Conservation (phyloP, 495 filamentous ascomycete species). For the Chaetomium cochliodes region DNA sequence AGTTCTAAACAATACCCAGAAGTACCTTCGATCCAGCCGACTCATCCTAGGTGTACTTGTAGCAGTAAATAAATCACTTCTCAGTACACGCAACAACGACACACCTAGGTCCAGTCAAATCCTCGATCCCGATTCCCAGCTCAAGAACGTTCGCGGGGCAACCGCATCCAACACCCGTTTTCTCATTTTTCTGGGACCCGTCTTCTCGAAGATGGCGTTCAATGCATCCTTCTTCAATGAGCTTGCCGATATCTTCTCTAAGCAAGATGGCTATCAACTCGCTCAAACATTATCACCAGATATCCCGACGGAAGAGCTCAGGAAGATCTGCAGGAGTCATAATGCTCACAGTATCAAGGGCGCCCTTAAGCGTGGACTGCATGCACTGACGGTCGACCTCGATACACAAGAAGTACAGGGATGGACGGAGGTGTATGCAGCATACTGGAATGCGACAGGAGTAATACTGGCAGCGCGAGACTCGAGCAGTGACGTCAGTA, state of each 20-base stretch:
- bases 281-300: conserved; percentile 69
- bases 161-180: not conserved
- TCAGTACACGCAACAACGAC: not conserved
- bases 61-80: not conserved
- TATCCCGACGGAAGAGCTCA: conserved; percentile 55
- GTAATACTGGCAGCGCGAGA: conserved; percentile 61
- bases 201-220: conserved; percentile 53
- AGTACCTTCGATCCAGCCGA: not conserved
- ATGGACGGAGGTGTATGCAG: conserved; percentile 79
- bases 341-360: conserved; percentile 53
- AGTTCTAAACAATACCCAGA: not conserved
- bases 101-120: not conserved
- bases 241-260: conserved; percentile 58
- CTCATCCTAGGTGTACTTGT: not conserved
- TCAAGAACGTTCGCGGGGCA: not conserved
- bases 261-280: conserved; percentile 61
- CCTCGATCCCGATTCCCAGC: not conserved
- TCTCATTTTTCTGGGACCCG: not conserved
- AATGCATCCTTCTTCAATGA: conserved; percentile 41
- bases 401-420: conserved; percentile 63
- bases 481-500: conserved; percentile 32
- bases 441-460: conserved; percentile 78
- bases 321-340: conserved; percentile 61
- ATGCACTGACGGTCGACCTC: conserved; percentile 47
- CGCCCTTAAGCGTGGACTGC: conserved; percentile 61